Conservation (phyloP, 768 basidiomycete species). For the Suillus fuscotomentosus region DNA sequence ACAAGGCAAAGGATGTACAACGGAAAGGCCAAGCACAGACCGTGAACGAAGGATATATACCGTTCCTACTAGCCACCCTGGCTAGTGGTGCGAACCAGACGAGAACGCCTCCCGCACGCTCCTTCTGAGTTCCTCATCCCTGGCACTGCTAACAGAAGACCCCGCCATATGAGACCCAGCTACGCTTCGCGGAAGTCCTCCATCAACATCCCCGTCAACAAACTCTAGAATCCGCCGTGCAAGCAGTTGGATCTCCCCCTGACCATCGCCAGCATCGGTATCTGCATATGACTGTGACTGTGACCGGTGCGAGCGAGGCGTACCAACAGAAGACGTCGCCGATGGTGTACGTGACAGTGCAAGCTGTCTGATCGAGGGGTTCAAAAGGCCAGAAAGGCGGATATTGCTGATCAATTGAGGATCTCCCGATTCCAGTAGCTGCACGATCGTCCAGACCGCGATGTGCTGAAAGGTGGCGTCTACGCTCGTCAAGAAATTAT, state of each 20-base stretch:
- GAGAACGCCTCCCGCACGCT: constrained; percentile 83
- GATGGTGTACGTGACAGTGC: constrained; percentile 69
- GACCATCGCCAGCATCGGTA: constrained; percentile 83
- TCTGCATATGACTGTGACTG: constrained; percentile 73
- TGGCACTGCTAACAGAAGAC: constrained; percentile 56
- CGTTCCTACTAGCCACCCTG: background rate
- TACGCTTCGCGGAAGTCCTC: constrained; percentile 56
- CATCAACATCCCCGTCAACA: constrained; percentile 72
- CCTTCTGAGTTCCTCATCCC: constrained; percentile 76
- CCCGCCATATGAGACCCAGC: constrained; percentile 67
- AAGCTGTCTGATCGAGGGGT: constrained; percentile 84
- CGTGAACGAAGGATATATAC: constrained; percentile 7
- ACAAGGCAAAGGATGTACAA: constrained; percentile 5
- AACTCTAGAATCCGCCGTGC: constrained; percentile 85
- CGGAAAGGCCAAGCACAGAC: background rate
- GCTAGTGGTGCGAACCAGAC: constrained; percentile 52
- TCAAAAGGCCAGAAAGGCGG: constrained; percentile 75
- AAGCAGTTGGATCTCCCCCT: constrained; percentile 80
- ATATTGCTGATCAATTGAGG: constrained; percentile 89
- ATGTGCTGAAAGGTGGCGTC: constrained; percentile 99
- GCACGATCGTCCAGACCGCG: constrained; percentile 99
- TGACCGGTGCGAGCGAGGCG: constrained; percentile 69
- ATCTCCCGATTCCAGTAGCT: constrained; percentile 95
- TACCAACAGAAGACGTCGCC: constrained; percentile 71
- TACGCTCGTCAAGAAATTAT: constrained; percentile 87